Conservation (phyloP, 2,329 filamentous ascomycete species). For the Pseudocercospora crystallina region DNA sequence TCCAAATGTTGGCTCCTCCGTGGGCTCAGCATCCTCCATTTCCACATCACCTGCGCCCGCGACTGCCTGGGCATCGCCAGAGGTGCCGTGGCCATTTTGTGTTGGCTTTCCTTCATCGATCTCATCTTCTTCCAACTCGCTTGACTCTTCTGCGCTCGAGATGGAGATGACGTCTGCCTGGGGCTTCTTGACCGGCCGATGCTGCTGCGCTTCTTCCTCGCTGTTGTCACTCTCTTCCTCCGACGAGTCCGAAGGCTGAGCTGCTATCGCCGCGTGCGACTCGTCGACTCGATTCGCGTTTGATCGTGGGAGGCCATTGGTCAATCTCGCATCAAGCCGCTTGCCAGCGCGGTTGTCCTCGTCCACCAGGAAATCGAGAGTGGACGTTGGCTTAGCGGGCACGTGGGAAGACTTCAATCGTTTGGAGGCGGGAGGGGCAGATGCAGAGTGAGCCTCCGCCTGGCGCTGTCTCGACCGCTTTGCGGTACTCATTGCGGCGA, state of each 20-base stretch:
- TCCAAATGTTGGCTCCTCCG: constrained; percentile 70
- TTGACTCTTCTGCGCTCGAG: constrained; percentile 46
- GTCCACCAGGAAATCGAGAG: constrained; percentile 37
- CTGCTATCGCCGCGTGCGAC: constrained; percentile 52
- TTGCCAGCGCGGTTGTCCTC: constrained; percentile 36
- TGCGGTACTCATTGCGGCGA: constrained; percentile 35
- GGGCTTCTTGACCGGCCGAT: not conserved
- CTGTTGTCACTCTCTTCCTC: constrained; percentile 41
- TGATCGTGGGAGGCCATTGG: constrained; percentile 54
- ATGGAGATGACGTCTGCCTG: constrained; percentile 44
- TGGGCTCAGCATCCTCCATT: constrained; percentile 27
- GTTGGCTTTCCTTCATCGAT: constrained; percentile 12
- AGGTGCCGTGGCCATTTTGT: constrained; percentile 25
- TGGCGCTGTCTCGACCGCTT: constrained; percentile 34
- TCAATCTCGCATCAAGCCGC: constrained; percentile 47
- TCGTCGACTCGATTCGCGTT: constrained; percentile 58
- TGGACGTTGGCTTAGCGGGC: constrained; percentile 23
- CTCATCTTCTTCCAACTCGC: constrained; percentile 26
- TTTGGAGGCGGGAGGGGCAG: constrained; percentile 33
- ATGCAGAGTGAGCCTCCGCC: constrained; percentile 28
- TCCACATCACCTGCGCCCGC: constrained; percentile 30
- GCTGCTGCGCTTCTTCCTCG: not conserved
- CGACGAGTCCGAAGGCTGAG: constrained; percentile 26
- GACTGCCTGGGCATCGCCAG: constrained; percentile 30
- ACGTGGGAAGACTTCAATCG: constrained; percentile 37